phyloP scores from a whole-genome alignment of 495 filamentous ascomycete species.

The Lophium mytilinum region DNA sequence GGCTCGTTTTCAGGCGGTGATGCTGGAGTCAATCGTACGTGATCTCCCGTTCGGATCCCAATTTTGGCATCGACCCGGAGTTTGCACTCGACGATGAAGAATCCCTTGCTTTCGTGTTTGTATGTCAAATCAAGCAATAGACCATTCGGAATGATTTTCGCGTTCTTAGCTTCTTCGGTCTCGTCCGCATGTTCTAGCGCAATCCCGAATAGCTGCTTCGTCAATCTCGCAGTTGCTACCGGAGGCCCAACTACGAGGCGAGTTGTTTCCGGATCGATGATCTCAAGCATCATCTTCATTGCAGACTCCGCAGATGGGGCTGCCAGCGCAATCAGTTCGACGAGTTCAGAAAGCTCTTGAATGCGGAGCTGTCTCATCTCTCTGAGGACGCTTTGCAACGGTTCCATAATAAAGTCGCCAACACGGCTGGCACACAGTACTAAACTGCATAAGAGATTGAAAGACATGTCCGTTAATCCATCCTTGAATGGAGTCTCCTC shows the following conservation, averaged over 20 bases:
- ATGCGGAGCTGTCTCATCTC: constrained; percentile 30
- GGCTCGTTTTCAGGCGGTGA: constrained; percentile 33
- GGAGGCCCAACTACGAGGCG: constrained; percentile 34
- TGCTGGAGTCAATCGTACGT: constrained; percentile 37
- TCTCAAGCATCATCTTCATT: constrained; percentile 39
- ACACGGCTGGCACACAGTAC: constrained; percentile 32
- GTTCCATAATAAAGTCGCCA: constrained; percentile 34
- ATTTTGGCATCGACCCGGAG: constrained; percentile 39
- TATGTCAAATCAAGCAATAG: constrained; percentile 26
- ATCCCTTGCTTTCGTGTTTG: constrained; percentile 13
- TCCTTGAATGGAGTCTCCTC: constrained; percentile 7
- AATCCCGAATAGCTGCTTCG: constrained; percentile 37
- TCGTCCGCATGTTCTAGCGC: constrained; percentile 46
- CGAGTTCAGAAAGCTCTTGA: constrained; percentile 25
- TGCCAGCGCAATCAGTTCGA: constrained; percentile 38
- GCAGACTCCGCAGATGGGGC: constrained; percentile 37
- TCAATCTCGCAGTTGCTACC: constrained; percentile 29
- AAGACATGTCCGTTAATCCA: constrained; percentile 9
- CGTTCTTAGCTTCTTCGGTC: constrained; percentile 29
- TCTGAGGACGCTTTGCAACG: constrained; percentile 33
- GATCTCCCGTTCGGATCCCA: constrained; percentile 25
- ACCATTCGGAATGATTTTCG: constrained; percentile 18
- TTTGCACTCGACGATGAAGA: constrained; percentile 27
- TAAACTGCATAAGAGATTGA: constrained; percentile 27
- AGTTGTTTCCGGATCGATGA: constrained; percentile 35